Percentiles rank a stretch among this genome's conserved stretches.
Evolutionary conservation across 495 filamentous ascomycete genomes (phyloP).

Genomic region (Paragyromitra xinjiangensis): DNA sequence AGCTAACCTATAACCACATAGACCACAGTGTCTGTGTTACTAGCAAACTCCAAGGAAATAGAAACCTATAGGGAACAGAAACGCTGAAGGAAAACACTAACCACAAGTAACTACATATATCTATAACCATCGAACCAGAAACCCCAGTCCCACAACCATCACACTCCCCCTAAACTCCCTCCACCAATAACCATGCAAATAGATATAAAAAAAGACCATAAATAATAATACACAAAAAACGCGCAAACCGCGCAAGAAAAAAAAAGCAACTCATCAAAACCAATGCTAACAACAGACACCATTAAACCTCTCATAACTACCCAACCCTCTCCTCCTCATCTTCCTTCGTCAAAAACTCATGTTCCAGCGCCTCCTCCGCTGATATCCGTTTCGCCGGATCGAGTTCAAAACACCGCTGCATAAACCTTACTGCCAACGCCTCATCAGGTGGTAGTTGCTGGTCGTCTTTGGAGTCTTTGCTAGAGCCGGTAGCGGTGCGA

Average conservation of each 20-base stretch:
- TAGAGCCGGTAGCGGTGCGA: constrained; percentile 60
- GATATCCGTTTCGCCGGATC: constrained; percentile 76
- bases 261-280: neutral
- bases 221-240: neutral
- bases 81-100: no score
- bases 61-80: no score
- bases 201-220: neutral
- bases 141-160: neutral
- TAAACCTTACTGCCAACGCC: constrained; percentile 71
- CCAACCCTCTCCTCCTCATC: constrained; percentile 5
- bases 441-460: constrained; percentile 67
- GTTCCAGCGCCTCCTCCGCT: constrained; percentile 73
- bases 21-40: no score
- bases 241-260: neutral
- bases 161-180: neutral
- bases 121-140: neutral
- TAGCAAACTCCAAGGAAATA: no score
- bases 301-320: constrained; percentile 7
- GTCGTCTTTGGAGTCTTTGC: constrained; percentile 60
- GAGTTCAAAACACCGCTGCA: constrained; percentile 74
- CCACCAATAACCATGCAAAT: neutral
- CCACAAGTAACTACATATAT: constrained; percentile 1
- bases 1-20: no score
- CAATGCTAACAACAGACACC: constrained; percentile 15
- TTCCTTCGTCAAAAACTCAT: constrained; percentile 71